Evolutionary conservation across 352 stramenopile species (phyloP), one percentile per base, ranked within the genome.

Genomic region (Globisporangium cylindrosporum): DNA sequence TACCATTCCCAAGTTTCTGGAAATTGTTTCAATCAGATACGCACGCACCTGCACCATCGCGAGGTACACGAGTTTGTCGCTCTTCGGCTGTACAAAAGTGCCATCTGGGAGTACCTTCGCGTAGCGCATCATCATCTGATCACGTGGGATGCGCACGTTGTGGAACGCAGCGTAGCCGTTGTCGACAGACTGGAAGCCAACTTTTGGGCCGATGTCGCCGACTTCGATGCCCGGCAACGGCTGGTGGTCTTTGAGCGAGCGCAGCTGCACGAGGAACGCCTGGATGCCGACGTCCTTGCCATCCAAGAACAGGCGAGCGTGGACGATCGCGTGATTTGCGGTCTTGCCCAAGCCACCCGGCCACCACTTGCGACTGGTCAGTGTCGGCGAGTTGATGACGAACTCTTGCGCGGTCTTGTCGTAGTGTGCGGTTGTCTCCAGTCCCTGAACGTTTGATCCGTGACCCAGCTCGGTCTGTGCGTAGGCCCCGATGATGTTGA

Each of bases 361-460:
- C 97, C 97, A 99, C 86, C 97, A 99, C 77, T 99, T 99, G 66
- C 85, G n/a, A n/a, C n/a, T n/a, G n/a, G n/a, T n/a, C n/a, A n/a
- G n/a, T n/a, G n/a, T n/a, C n/a, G n/a, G n/a, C 7, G 93, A 97
- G 78, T 99, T 72, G 62, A 99, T 89, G 27, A 98, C 79, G 69
- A 96, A 99, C 77, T 98, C 92, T 62, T 98, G 86, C 3, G 75
- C 84, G 24, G 85, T 72, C 56, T 89, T 87, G 48, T 98, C 73
- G 75, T 97, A 99, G 2, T 81, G 95, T 0, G 96, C 97, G 1
- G 90, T 97, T 0, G 96, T 99, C 77, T 98, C 89, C 18, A 98
- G 77, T 0, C 82, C 88, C 60, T 91, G 81, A 4, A 95, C 81
- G 71, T 99, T 98, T 43, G 80, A 96, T 14, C 95, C 95, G 74